Base-by-base conservation (phyloP, 2,329 filamentous ascomycete genomes). In the Acrodontium crateriforme region DNA sequence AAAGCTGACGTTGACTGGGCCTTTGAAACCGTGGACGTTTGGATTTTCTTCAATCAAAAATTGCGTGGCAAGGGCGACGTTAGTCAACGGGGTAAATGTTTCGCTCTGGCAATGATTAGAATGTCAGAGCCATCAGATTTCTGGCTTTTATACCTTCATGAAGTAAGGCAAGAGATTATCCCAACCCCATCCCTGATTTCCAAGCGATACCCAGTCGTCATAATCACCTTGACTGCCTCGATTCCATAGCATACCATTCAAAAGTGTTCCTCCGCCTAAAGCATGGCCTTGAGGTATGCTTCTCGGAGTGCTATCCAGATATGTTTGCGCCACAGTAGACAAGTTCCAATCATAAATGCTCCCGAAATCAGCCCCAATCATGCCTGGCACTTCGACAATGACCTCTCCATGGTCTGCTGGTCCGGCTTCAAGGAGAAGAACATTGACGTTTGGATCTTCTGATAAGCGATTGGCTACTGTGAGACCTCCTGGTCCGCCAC, bases 151-250 rank as follows among this genome's bases (percentile, higher is more conserved):
- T 22, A 58, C 38, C 25, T 46, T 53, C 35, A 41, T 44, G 36
- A 57, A 55, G 37, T 54, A 55, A 7, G 45, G 48, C 10, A 51
- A 39, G 13, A 67, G 35, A 5, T 55, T 55, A 21, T 66, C 51
- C 66, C 67, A 75, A 1, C 59, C 55, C 71, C 71, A 76, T 2
- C 68, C 71, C 2, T 38, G 31, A 38, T 74, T 75, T 0, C 71
- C 71, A 7, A 76, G 48, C 16, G 55, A 48, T 25, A 61, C 63
- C 71, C 71, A 76, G 0, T 58, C 59, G 46, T 75, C 63, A 24
- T 68, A 65, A 24, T 71, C 66, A 18, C 55, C 54, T 18, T 31
- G 20, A 14, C 53, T 56, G 5, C 57, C 64, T 16, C 63, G 56
- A 29, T 45, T 47, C 38, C 40, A 53, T n/a, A 49, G 38, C 41